Base-by-base conservation (phyloP, 495 filamentous ascomycete genomes). In the Penicillium macrosclerotiorum region DNA sequence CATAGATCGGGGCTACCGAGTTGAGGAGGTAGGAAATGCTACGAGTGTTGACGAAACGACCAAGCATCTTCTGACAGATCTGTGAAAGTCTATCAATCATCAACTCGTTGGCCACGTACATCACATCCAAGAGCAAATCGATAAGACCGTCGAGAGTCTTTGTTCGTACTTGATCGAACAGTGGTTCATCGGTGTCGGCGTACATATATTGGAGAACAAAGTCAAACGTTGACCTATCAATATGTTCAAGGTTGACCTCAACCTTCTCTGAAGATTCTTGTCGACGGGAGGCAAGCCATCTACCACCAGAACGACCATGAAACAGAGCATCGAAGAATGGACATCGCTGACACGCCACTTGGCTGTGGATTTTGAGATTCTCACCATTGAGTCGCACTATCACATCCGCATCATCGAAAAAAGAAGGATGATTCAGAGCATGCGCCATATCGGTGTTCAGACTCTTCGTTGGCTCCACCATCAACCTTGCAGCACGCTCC, bases 291-390 rank as follows among this genome's bases (percentile, higher is more conserved):
- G 80, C 76, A 5, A 98, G 69, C 93, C 93, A 98, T 42, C 74
- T 75, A 2, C 93, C 93, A 26, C 77, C 77, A 12, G 93, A 86
- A 33, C 88, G 84, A 14, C 94, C 93, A 45, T 86, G 70, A 68
- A 96, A 96, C 16, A 98, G 73, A 3, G 88, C 86, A 50, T 89
- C 73, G 54, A 98, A 98, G 72, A 96, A 98, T 0, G 90, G 91
- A 49, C 90, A 96, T 57, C 94, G 74, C 57, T 85, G 83, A 45
- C 89, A 88, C 35, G 97, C 60, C 14, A 97, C 64, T 13, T 78
- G 67, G 51, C 86, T 91, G 59, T 97, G 91, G 5, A 85, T 84
- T 20, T 65, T 67, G 5, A 90, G 67, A 30, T 71, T 71, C 1
- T 73, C 83, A 36, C 86, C 82, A n/a, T 77, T 77, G 23, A 97